phyloP scores from a whole-genome alignment of 2,329 filamentous ascomycete genomes.

The Fusarium sp. region DNA sequence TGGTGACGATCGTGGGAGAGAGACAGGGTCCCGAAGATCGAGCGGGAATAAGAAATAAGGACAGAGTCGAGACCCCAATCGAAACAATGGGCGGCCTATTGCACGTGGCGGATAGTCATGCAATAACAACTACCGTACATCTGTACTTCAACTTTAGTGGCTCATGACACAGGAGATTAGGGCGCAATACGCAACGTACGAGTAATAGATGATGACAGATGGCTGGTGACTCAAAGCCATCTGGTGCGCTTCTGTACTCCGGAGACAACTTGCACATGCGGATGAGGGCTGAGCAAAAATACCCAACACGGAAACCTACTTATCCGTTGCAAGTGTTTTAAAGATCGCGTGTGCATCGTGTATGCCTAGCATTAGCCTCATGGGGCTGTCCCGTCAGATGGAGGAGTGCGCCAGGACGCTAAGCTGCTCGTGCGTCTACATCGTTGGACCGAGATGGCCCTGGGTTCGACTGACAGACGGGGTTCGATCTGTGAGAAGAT shows the following conservation, averaged over 20 bases:
- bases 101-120: slow-evolving; percentile 3
- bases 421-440: slow-evolving; percentile 4
- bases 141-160: slow-evolving; percentile 4
- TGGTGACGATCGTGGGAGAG: slow-evolving; percentile 24
- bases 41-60: slow-evolving; percentile 10
- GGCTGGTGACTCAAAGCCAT: not conserved
- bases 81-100: not conserved
- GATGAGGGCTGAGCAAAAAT: not conserved
- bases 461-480: not conserved
- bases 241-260: not conserved
- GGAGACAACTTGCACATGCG: not conserved
- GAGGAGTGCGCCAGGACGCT: not conserved
- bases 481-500: not conserved
- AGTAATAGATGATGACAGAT: slow-evolving; percentile 6
- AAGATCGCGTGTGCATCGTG: not conserved
- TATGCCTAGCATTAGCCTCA: slow-evolving; percentile 9
- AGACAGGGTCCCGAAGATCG: slow-evolving; percentile 20
- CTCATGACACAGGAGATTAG: not conserved
- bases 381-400: slow-evolving; percentile 5
- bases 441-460: not conserved
- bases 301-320: slow-evolving; percentile 11
- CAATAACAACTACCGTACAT: not conserved
- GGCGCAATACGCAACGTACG: not conserved
- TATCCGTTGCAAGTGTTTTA: slow-evolving; percentile 9
- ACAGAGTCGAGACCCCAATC: slow-evolving; percentile 3